Percentiles rank a stretch among this genome's conserved stretches.
phyloP scores from a whole-genome alignment of 2,329 filamentous ascomycete genomes.

The Aspergillus ruber region DNA sequence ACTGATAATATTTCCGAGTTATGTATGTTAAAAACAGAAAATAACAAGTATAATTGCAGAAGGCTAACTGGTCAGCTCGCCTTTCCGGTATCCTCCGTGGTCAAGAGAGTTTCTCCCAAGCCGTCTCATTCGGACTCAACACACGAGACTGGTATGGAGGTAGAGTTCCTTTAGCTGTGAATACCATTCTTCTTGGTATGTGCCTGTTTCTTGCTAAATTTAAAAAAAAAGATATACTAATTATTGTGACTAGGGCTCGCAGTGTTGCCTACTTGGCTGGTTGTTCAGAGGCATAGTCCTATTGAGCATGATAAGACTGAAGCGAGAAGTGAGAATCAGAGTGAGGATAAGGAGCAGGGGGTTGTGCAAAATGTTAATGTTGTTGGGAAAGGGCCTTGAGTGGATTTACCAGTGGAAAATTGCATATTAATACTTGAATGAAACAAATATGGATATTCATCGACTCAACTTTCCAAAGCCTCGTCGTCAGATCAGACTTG shows the following conservation, averaged over 20 bases:
- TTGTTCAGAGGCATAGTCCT: conserved; percentile 15
- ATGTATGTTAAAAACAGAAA: conserved; percentile 8
- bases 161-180: conserved; percentile 36
- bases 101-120: conserved; percentile 42
- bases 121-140: conserved; percentile 40
- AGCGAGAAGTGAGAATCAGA: not conserved
- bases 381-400: no score
- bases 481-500: no score
- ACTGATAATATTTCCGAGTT: conserved; percentile 51
- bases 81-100: conserved; percentile 40
- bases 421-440: no score
- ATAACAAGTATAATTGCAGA: not conserved
- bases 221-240: no score
- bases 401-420: no score
- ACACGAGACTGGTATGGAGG: conserved; percentile 40
- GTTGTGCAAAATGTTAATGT: not conserved
- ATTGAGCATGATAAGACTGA: conserved; percentile 12
- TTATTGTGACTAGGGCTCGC: conserved; percentile 13
- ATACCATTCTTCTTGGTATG: conserved; percentile 28
- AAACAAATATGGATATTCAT: no score
- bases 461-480: no score
- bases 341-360: conserved; percentile 11
- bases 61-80: conserved; percentile 19
- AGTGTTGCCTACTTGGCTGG: conserved; percentile 22
- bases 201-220: no score